A percentile compares a stretch with the other conserved stretches of the same genome.
Evolutionary conservation across 2,329 filamentous ascomycete species (phyloP).

Genomic region (Calonectria crousiana): DNA sequence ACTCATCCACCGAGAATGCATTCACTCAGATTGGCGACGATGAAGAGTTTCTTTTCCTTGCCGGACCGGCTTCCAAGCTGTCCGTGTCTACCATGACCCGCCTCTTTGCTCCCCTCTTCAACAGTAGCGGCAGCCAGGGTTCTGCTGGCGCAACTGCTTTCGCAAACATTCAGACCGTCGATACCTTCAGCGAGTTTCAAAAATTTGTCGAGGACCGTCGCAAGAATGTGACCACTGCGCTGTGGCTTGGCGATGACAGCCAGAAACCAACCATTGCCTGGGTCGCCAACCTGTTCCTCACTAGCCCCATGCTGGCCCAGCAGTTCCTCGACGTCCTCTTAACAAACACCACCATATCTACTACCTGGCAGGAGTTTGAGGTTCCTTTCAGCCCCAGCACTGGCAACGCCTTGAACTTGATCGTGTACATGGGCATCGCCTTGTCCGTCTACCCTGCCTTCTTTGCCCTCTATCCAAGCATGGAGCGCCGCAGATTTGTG

Average conservation of each 20-base stretch:
- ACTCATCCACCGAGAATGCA: conserved; percentile 51
- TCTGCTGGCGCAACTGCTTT: conserved; percentile 35
- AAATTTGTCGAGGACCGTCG: conserved; percentile 72
- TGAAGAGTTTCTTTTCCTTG: conserved; percentile 43
- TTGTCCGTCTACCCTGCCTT: conserved; percentile 86
- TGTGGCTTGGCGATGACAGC: conserved; percentile 77
- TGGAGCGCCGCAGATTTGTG: conserved; percentile 83
- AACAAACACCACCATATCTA: conserved; percentile 76
- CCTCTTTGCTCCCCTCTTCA: conserved; percentile 58
- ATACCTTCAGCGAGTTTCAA: conserved; percentile 77
- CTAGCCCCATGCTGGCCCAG: conserved; percentile 71
- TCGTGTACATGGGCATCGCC: conserved; percentile 85
- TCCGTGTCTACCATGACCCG: conserved; percentile 42
- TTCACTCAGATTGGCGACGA: conserved; percentile 52
- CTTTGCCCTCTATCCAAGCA: conserved; percentile 89
- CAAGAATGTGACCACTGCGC: conserved; percentile 77
- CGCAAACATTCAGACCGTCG: conserved; percentile 63
- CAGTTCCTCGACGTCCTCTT: conserved; percentile 76
- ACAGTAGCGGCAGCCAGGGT: conserved; percentile 37
- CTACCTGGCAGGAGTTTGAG: conserved; percentile 81
- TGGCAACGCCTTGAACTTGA: conserved; percentile 81
- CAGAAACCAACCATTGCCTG: conserved; percentile 78
- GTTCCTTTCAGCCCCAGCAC: conserved; percentile 76
- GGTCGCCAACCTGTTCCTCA: conserved; percentile 71
- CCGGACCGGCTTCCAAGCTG: conserved; percentile 54